phyloP scores from a whole-genome alignment of 2,329 filamentous ascomycete species.

The Sarocladium kiliense region DNA sequence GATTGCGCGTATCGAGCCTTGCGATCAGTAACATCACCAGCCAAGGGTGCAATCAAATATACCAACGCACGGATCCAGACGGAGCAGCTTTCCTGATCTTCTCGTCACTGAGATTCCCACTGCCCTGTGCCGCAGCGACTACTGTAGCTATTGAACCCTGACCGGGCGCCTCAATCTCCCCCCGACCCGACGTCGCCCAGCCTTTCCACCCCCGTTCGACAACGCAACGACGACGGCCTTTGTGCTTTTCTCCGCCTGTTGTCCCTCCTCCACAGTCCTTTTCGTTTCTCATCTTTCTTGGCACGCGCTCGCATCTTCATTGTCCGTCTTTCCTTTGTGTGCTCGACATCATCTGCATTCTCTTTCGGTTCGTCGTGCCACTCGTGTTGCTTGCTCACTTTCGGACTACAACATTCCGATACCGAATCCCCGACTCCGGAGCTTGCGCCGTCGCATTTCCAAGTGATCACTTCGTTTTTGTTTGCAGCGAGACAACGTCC shows the following conservation, averaged over 20 bases:
- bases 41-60: neutral
- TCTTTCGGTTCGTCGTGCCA: neutral
- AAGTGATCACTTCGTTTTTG: neutral
- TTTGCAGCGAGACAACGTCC: neutral
- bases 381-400: neutral
- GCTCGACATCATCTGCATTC: neutral
- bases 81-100: neutral
- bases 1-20: neutral
- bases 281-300: constrained; percentile 3
- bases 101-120: neutral
- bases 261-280: neutral
- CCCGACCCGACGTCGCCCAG: neutral
- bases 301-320: neutral
- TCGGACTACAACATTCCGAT: neutral
- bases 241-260: neutral
- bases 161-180: neutral
- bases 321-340: neutral
- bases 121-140: neutral
- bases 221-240: too few species aligned
- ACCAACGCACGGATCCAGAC: neutral
- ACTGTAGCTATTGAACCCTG: neutral
- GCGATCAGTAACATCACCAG: neutral
- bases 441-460: neutral
- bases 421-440: too few species aligned
- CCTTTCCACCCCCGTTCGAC: neutral